A percentile compares a stretch with the other conserved stretches of the same genome.
Evolutionary conservation across 2,329 filamentous ascomycete genomes (phyloP).

Genomic region (Aschersonia sp.): DNA sequence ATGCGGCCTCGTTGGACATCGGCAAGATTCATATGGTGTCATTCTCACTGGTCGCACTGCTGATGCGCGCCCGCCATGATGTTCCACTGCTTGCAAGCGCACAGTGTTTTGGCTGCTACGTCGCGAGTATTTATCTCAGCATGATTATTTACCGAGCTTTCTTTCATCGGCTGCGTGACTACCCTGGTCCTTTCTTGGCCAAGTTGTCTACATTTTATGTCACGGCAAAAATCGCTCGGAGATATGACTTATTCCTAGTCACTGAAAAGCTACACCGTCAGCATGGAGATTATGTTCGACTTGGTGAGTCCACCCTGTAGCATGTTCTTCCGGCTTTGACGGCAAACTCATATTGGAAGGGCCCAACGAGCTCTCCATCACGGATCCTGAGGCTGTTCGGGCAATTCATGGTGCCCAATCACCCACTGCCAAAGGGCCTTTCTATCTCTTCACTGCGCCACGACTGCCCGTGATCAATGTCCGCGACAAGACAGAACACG

Average conservation of each 20-base stretch:
- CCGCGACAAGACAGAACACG: neutral
- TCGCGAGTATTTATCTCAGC: neutral
- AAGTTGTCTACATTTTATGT: slow-evolving; percentile 3
- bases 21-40: neutral
- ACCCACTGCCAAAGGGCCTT: neutral
- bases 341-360: neutral
- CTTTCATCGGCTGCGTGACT: slow-evolving; percentile 2
- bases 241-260: neutral
- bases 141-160: slow-evolving; percentile 1
- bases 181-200: slow-evolving; percentile 1
- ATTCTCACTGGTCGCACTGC: neutral
- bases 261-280: slow-evolving; percentile 1
- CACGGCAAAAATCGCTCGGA: neutral
- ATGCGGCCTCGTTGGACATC: neutral
- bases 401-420: neutral
- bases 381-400: neutral
- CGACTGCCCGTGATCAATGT: neutral
- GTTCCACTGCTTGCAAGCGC: neutral
- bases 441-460: neutral
- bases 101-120: neutral
- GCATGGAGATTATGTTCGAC: slow-evolving; percentile 2
- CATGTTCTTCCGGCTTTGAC: neutral
- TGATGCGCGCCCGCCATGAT: neutral
- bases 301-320: neutral
- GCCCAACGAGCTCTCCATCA: neutral